These are phyloP conservation scores for Apiotrichum sp. DNA, from an alignment of 1,284 basidiomycete genomes.

Conservation along the genomic window DNA sequence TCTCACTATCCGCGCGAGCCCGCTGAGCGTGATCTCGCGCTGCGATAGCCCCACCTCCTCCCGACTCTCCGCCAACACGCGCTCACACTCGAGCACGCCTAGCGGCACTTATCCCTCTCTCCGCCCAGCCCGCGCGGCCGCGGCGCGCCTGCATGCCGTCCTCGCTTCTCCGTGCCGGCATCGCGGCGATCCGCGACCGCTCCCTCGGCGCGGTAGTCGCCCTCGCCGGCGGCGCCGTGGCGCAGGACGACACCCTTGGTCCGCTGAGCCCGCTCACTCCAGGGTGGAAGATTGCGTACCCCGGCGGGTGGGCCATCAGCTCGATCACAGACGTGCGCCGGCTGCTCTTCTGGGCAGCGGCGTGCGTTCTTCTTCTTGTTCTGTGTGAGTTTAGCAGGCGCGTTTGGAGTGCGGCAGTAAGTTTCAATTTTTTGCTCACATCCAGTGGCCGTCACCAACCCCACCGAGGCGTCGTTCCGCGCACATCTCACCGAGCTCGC, in stretches of 20 bases:
- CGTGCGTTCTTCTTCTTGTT: conserved; percentile 28
- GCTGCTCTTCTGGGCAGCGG: conserved; percentile 32
- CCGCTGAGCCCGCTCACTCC: not conserved
- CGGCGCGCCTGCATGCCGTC: conserved; percentile 17
- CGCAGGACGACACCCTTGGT: conserved; percentile 2
- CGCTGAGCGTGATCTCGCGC: not conserved
- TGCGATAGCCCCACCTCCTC: not conserved
- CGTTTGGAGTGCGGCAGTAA: too few relatives aligned
- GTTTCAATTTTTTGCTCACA: not conserved
- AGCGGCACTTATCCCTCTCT: not conserved
- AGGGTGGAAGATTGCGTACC: not conserved
- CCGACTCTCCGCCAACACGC: not conserved
- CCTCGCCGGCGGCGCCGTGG: conserved; percentile 8
- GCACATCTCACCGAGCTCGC: conserved; percentile 91
- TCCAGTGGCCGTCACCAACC: conserved; percentile 86
- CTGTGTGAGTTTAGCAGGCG: conserved; percentile 24
- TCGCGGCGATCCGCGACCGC: conserved; percentile 17
- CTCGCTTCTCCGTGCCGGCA: conserved; percentile 16
- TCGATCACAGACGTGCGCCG: conserved; percentile 23
- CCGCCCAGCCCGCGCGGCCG: conserved; percentile 4
- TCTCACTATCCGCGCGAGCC: not conserved
- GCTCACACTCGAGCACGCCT: not conserved
- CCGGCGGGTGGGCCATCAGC: not conserved
- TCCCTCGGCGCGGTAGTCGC: conserved; percentile 16
- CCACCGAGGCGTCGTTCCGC: conserved; percentile 86